Base-by-base conservation (phyloP, 768 basidiomycete genomes). In the Suillus brevipes region DNA sequence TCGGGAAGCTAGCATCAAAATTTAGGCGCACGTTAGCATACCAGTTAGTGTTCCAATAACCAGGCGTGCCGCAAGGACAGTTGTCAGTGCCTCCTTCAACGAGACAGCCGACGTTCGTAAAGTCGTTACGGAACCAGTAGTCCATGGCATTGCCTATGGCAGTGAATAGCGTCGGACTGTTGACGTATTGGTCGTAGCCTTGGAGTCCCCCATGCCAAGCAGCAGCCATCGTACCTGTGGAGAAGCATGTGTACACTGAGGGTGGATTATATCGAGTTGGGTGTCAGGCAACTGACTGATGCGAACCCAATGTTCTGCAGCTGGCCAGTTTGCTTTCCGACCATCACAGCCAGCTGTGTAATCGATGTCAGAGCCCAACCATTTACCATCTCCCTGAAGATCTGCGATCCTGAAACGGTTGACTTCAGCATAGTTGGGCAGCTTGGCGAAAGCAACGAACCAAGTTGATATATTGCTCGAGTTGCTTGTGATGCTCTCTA, bases 311-410 rank as follows among this genome's bases (percentile, higher is more conserved):
- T 90, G 88, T 2, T 67, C 72, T 72, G 85, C 80, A 14, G 88
- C 88, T 10, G 88, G 88, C 89, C 89, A 90, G 68, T 88, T 90
- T 6, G 88, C 89, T 13, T 84, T 80, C 62, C 82, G 82, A 7
- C 87, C 89, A 49, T 73, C 71, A 66, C 89, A 90, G 8, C 89
- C 89, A 25, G 85, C 79, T 0, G 85, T 82, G 68, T 89, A 89
- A 69, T 90, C 82, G 20, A 91, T 78, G 52, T 81, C 78, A 3
- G 77, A 72, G 68, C 85, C 83, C 1, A 85, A 84, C 87, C 87
- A 87, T 72, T 82, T 83, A 7, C 84, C 85, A 70, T 78, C 74
- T 13, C 77, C n/a, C 18, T 79, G 79, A 20, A 87, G 81, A 40
- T 82, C 81, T 38, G 78, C 72, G 31, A 86, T 64, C 84, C 86